These are phyloP conservation scores for Chlorella vulgaris DNA, from an alignment of 139 green algal genomes.

Conservation along the genomic window DNA sequence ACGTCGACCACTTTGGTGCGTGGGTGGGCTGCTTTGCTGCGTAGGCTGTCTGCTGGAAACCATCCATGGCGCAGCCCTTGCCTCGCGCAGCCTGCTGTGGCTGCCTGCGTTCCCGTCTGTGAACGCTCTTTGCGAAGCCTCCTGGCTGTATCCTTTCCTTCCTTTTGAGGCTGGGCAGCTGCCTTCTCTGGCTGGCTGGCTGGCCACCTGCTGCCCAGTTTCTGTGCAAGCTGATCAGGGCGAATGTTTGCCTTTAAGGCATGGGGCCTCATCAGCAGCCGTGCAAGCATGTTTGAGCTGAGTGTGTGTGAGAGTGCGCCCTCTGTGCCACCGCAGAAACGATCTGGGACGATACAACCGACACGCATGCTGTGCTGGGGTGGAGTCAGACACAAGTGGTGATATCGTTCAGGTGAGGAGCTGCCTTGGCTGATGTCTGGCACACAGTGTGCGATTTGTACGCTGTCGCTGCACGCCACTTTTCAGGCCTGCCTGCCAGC, in stretches of 20 bases:
- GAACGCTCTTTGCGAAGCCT: too few species aligned
- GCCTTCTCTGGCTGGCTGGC: neutral
- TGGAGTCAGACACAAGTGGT: neutral
- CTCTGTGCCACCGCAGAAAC: neutral
- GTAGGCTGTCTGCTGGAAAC: neutral
- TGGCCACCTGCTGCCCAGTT: neutral
- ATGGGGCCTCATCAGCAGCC: neutral
- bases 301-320: too few species aligned
- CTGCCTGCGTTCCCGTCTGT: too few species aligned
- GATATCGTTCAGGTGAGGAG: neutral
- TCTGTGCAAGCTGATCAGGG: neutral
- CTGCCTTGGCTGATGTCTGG: neutral
- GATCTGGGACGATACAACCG: neutral
- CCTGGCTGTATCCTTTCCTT: too few species aligned
- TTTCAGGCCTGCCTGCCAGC: too few species aligned
- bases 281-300: too few species aligned
- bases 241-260: neutral
- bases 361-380: constrained; percentile 8
- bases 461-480: too few species aligned
- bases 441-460: too few species aligned
- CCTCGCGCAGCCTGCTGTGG: too few species aligned
- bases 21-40: neutral
- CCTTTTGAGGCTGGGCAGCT: neutral
- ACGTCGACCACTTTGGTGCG: constrained; percentile 13
- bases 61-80: too few species aligned